Percentiles rank a stretch among this genome's conserved stretches.
phyloP scores from a whole-genome alignment of 257 asterid genomes.

The Paulownia fortunei region DNA sequence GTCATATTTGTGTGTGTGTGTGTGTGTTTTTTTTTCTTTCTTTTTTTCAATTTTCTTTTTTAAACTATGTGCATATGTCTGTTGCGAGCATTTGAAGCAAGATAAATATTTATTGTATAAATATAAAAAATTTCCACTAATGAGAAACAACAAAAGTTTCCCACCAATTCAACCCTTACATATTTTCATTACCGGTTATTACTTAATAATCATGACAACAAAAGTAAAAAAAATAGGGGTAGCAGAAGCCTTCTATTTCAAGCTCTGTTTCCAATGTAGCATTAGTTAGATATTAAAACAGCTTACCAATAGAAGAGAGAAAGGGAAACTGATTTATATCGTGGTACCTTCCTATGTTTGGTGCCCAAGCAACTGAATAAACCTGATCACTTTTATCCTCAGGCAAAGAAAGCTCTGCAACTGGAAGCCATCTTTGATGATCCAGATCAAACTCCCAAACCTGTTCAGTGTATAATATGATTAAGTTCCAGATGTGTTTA shows the following conservation, averaged over 20 bases:
- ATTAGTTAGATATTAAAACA: not conserved
- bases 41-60: not conserved
- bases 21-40: not conserved
- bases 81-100: not conserved
- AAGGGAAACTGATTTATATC: not conserved
- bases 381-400: slow-evolving; percentile 76
- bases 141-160: not conserved
- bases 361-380: slow-evolving; percentile 85
- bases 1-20: not conserved
- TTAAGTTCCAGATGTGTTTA: slow-evolving; percentile 25
- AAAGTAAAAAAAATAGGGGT: not conserved
- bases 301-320: not conserved
- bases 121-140: no score
- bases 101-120: not conserved
- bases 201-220: not conserved
- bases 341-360: slow-evolving; percentile 83
- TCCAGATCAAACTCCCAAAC: slow-evolving; percentile 97
- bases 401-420: slow-evolving; percentile 89
- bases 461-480: slow-evolving; percentile 47
- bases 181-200: not conserved
- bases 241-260: not conserved
- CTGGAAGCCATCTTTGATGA: slow-evolving; percentile 99
- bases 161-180: not conserved
- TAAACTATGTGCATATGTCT: not conserved
- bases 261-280: not conserved